Conservation (phyloP, 495 filamentous ascomycete species). For the Melanomma pulvis-pyrius region DNA sequence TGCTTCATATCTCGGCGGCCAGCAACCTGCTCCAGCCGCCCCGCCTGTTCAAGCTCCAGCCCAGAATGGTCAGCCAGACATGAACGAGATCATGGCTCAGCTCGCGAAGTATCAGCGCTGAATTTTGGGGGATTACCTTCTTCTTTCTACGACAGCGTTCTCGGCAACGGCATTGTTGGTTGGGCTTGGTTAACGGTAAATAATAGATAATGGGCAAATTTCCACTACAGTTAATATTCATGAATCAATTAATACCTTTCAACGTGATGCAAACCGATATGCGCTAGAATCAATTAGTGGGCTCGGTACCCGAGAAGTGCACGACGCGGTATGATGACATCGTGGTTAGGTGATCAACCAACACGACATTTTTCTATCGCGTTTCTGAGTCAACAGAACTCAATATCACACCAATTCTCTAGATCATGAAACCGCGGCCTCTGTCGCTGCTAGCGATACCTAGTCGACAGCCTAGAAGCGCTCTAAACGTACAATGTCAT, state of each 20-base stretch:
- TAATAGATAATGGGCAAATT: neutral
- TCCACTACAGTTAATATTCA: neutral
- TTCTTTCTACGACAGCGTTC: neutral
- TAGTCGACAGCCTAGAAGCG: neutral
- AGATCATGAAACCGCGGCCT: neutral
- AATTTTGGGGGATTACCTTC: neutral
- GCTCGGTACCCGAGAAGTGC: too few relatives aligned
- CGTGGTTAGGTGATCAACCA: neutral
- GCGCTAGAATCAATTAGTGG: too few relatives aligned
- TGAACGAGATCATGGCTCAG: constrained; percentile 66
- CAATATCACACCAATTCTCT: too few relatives aligned
- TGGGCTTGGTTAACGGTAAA: neutral
- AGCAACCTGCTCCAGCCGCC: constrained; percentile 7
- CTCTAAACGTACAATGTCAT: neutral
- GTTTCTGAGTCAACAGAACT: too few relatives aligned
- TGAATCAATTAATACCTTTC: neutral
- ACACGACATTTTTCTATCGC: constrained; percentile 2
- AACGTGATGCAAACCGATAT: too few relatives aligned
- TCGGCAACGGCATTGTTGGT: neutral
- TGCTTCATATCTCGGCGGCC: constrained; percentile 22
- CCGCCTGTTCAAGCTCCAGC: constrained; percentile 26
- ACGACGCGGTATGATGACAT: neutral
- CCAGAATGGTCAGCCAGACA: constrained; percentile 48
- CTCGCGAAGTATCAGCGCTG: constrained; percentile 57
- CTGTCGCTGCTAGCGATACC: neutral